phyloP scores from a whole-genome alignment of 2,329 filamentous ascomycete genomes.

The Blastomyces silverae region DNA sequence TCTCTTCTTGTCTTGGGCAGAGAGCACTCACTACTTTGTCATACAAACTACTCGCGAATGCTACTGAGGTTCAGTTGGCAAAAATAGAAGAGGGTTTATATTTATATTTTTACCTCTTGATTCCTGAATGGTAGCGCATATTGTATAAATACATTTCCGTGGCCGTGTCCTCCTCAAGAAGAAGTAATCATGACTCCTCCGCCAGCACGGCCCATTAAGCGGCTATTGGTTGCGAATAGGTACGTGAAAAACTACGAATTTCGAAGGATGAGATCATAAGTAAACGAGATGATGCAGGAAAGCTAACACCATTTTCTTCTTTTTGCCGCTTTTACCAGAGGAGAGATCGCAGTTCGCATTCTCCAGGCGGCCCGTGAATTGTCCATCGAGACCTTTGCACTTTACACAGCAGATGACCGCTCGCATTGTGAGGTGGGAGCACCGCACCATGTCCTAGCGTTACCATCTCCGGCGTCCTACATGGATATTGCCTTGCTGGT shows the following conservation, averaged over 20 bases:
- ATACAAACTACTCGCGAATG: background rate
- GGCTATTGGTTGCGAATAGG: slow-evolving; percentile 51
- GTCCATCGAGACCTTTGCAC: slow-evolving; percentile 49
- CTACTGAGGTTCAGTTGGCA: too few relatives aligned
- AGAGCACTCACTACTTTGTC: too few relatives aligned
- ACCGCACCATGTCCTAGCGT: slow-evolving; percentile 46
- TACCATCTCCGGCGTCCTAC: slow-evolving; percentile 49
- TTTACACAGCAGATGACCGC: slow-evolving; percentile 51
- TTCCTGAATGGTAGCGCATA: background rate
- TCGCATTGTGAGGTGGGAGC: slow-evolving; percentile 47
- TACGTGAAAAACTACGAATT: slow-evolving; percentile 23
- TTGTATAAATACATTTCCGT: background rate
- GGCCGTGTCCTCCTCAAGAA: background rate
- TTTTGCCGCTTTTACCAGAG: slow-evolving; percentile 36
- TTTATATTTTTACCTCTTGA: background rate
- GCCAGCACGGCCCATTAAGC: slow-evolving; percentile 39
- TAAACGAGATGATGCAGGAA: background rate
- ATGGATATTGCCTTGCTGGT: slow-evolving; percentile 48
- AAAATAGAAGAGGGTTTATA: background rate
- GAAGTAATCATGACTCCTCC: slow-evolving; percentile 18
- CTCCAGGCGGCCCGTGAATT: slow-evolving; percentile 55
- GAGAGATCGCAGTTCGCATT: slow-evolving; percentile 58
- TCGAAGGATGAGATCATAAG: slow-evolving; percentile 10
- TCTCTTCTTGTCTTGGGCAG: background rate
- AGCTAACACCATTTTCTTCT: background rate